Percentiles rank a stretch among this genome's conserved stretches.
Evolutionary conservation across 179 eudicot genomes (phyloP).

Genomic region (Heliamphora pulchella): DNA sequence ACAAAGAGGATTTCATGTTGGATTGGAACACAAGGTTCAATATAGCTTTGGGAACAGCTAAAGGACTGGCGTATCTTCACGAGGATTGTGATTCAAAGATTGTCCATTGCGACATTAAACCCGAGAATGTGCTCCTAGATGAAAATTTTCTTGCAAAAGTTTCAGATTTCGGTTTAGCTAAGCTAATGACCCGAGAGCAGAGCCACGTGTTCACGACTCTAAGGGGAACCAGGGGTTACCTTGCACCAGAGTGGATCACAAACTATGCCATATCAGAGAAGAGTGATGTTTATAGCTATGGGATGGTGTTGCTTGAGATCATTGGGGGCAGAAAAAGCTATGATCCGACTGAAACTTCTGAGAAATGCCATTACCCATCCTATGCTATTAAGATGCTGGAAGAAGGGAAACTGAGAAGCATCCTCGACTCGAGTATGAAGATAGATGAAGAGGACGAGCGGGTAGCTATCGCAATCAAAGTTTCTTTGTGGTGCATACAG

Average conservation of each 20-base stretch:
- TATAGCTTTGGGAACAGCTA: constrained; percentile 52
- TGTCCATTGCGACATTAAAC: constrained; percentile 64
- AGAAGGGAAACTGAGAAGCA: constrained; percentile 38
- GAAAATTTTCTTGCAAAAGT: constrained; percentile 52
- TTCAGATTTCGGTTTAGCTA: constrained; percentile 66
- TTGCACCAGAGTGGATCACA: constrained; percentile 67
- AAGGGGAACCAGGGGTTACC: constrained; percentile 58
- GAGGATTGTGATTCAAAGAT: constrained; percentile 65
- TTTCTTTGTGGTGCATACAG: constrained; percentile 66
- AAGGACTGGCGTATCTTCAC: constrained; percentile 59
- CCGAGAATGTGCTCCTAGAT: constrained; percentile 59
- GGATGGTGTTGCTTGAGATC: constrained; percentile 59
- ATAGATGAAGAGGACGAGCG: constrained; percentile 36
- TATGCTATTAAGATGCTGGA: constrained; percentile 59
- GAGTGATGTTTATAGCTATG: constrained; percentile 60
- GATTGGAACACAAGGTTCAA: constrained; percentile 53
- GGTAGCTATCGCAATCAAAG: constrained; percentile 33
- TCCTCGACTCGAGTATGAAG: constrained; percentile 37
- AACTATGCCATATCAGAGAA: constrained; percentile 66
- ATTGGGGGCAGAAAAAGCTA: constrained; percentile 60
- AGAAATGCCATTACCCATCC: constrained; percentile 57
- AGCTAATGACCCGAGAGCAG: constrained; percentile 56
- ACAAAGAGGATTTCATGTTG: constrained; percentile 19
- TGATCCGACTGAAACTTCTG: constrained; percentile 33
- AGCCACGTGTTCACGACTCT: constrained; percentile 56